Evolutionary conservation across 768 basidiomycete species (phyloP).

Genomic region (Mycena indigotica): DNA sequence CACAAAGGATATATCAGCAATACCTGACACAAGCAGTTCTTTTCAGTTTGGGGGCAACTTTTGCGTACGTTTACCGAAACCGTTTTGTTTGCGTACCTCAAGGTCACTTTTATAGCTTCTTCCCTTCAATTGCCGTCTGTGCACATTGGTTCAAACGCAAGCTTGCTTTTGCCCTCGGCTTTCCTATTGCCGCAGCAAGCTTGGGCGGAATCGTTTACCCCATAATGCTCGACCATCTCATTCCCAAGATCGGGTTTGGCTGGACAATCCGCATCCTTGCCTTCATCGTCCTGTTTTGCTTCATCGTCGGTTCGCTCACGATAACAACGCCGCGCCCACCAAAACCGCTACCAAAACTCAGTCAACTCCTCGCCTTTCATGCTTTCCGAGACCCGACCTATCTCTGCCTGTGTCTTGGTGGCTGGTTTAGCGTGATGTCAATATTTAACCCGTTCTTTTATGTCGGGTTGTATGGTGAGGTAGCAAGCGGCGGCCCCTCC

Average conservation of each 20-base stretch:
- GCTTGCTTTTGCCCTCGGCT: conserved; percentile 36
- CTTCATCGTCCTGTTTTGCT: conserved; percentile 27
- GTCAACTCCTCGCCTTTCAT: conserved; percentile 25
- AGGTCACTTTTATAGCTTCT: conserved; percentile 26
- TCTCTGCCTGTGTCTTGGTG: conserved; percentile 23
- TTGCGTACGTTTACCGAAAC: conserved; percentile 16
- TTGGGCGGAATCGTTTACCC: conserved; percentile 37
- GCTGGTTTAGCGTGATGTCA: conserved; percentile 27
- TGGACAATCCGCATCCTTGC: conserved; percentile 33
- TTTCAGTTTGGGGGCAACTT: conserved; percentile 23
- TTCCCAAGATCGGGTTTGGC: conserved; percentile 26
- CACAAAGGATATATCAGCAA: conserved; percentile 32
- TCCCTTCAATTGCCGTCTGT: conserved; percentile 36
- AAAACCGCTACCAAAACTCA: conserved; percentile 25
- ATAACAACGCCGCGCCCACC: conserved; percentile 28
- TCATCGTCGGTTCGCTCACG: conserved; percentile 23
- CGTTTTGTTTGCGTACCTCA: not conserved
- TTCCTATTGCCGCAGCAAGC: conserved; percentile 34
- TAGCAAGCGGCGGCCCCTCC: conserved; percentile 16
- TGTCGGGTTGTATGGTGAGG: conserved; percentile 24
- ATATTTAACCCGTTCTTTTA: conserved; percentile 32
- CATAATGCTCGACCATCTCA: conserved; percentile 25
- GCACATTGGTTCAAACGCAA: conserved; percentile 37
- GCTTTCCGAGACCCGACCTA: conserved; percentile 27
- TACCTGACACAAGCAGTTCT: conserved; percentile 30